Base-by-base conservation (phyloP, 2,329 filamentous ascomycete species). In the Cercospora sp. region DNA sequence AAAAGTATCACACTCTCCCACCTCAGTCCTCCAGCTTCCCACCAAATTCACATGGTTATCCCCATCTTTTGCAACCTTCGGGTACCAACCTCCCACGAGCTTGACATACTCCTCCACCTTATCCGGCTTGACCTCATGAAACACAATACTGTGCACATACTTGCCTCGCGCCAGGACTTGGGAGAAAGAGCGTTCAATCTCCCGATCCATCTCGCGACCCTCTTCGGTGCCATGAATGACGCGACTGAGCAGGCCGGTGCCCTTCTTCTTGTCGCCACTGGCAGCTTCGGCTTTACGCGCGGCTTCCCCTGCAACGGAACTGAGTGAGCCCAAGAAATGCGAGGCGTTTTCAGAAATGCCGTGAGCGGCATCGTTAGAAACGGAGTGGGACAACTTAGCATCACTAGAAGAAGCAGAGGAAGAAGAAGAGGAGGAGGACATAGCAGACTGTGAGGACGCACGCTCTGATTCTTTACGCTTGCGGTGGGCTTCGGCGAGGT, bases 181-280 rank as follows among this genome's bases (percentile, higher is more conserved):
- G 62, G 92, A 96, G 83, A 98, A 99, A 79, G 92, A 96, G 67
- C 94, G 90, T 83, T 98, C 93, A 77, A 99, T 94, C 82, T 98
- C 94, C 72, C 92, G 91, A 77, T 99, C 95, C 79, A 97, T 88
- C 82, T 97, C 91, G 70, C 94, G 89, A 34, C 94, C 95, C 81
- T 98, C 94, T 77, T 95, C 93, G 13, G 95, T 99, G 77, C 95
- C 95, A 81, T 99, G 98, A 78, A 99, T 97, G 74, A 99, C 88
- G 74, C 90, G 94, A 40, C 91, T 91, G 67, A 99, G 81, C 45
- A 91, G 88, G 16, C 83, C 82, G 88, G 68, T 66, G 43, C 71
- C 70, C 21, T 67, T 51, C 65, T 73, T 73, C 80, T 91, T 91
- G 79, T 90, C 91, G 66, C 86, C 83, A 62, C 88, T 85, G 66